Base-by-base conservation (phyloP, 2,329 filamentous ascomycete species). In the Macroventuria anomochaeta region DNA sequence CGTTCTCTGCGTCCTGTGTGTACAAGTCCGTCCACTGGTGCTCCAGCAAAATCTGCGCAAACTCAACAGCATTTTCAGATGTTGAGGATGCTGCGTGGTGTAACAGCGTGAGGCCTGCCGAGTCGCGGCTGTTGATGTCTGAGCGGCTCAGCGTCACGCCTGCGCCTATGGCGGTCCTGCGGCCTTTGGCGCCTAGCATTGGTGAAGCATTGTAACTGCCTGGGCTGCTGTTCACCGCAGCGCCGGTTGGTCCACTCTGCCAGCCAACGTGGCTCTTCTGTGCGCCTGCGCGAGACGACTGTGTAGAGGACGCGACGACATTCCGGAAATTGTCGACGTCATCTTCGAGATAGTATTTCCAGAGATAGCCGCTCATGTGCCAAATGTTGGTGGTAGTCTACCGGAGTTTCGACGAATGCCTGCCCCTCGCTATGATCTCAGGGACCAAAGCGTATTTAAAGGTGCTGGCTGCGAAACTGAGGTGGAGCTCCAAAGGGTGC, bases 281-380 rank as follows among this genome's bases (percentile, higher is more conserved):
- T 69, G 82, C 76, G 55, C 80, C 72, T 54, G 79, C 70, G 65
- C 85, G 84, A 59, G 81, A 72, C 71, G 79, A 83, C 74, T 81
- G 83, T 72, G 83, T 81, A 77, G 88, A 83, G 75, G 85, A 86
- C 72, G 88, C 88, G 84, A 99, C 84, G 73, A 96, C 85, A 81
- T 88, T 89, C 80, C 90, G 89, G 84, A 99, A 97, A 74, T 81
- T 87, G 76, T 96, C 93, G 86, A 96, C 89, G 86, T 99, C 92
- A 84, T 97, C 90, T 86, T 97, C 89, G 82, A 96, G 89, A 76
- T 93, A 97, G 76, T 86, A 91, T 84, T 92, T 93, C 93, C 93
- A 97, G 77, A 99, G 87, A 85, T 89, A 85, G 81, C 92, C 89
- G 88, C 91, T 97, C 93, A 97, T 95, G 86, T 86, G 86, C 72